phyloP scores from a whole-genome alignment of 2,329 filamentous ascomycete genomes.

The Akanthomyces muscarius region DNA sequence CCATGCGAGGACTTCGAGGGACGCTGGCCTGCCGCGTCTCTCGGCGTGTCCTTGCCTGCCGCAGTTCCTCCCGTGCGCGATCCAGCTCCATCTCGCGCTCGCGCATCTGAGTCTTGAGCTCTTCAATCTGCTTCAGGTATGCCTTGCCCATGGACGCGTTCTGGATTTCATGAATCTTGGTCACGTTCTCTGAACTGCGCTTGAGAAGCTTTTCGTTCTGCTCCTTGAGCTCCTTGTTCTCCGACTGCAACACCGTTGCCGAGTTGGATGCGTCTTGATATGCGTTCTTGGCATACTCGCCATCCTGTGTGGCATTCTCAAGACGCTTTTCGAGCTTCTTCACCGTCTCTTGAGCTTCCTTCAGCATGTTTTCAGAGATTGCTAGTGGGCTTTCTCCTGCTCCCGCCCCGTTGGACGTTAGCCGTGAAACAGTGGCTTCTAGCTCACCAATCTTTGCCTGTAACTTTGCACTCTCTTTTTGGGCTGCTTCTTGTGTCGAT shows the following conservation, averaged over 20 bases:
- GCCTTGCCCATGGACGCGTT: conserved; percentile 31
- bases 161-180: conserved; percentile 46
- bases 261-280: conserved; percentile 57
- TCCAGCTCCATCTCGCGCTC: conserved; percentile 52
- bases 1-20: conserved; percentile 53
- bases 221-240: conserved; percentile 44
- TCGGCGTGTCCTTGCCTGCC: conserved; percentile 44
- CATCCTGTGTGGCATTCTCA: conserved; percentile 42
- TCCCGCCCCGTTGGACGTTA: conserved; percentile 26
- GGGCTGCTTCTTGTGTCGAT: conserved; percentile 25
- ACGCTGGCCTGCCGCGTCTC: conserved; percentile 55
- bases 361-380: conserved; percentile 31
- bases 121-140: conserved; percentile 36
- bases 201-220: conserved; percentile 38
- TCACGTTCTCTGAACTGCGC: conserved; percentile 42
- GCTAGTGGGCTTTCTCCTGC: conserved; percentile 26
- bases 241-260: conserved; percentile 40
- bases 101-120: conserved; percentile 39
- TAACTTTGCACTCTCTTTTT: conserved; percentile 35
- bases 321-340: conserved; percentile 38
- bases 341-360: conserved; percentile 35
- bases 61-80: conserved; percentile 46
- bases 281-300: conserved; percentile 52
- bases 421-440: conserved; percentile 29
- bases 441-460: conserved; percentile 36